These are phyloP conservation scores for Candida nonsorbophila DNA, from an alignment of 805 yeast genomes.

Conservation along the genomic window DNA sequence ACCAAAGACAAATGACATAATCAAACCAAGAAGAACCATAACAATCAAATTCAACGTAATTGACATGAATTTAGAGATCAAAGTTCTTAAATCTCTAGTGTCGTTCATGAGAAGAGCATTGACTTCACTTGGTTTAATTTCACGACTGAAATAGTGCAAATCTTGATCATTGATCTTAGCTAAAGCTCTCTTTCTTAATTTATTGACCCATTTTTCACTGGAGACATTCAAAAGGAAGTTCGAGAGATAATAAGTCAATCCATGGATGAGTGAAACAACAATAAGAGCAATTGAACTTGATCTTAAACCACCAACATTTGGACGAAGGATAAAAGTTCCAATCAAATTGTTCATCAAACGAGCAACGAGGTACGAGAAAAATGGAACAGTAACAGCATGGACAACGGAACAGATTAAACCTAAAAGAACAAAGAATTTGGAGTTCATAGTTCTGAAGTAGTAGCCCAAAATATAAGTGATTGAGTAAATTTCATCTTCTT, in stretches of 20 bases:
- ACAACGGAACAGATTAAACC: conserved; percentile 53
- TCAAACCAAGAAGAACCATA: conserved; percentile 53
- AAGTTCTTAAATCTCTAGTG: conserved; percentile 64
- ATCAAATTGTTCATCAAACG: conserved; percentile 61
- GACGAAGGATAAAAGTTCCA: conserved; percentile 33
- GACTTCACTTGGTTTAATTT: conserved; percentile 45
- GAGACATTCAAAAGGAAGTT: conserved; percentile 46
- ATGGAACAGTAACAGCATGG: conserved; percentile 65
- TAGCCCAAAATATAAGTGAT: conserved; percentile 18
- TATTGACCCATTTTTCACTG: conserved; percentile 64
- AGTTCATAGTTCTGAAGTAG: conserved; percentile 11
- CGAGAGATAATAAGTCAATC: conserved; percentile 48
- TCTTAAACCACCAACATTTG: too few relatives aligned
- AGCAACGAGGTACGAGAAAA: conserved; percentile 75
- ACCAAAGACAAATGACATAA: conserved; percentile 75
- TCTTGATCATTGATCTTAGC: conserved; percentile 46
- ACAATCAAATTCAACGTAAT: conserved; percentile 48
- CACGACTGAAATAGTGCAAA: conserved; percentile 45
- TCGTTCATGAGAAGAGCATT: conserved; percentile 75
- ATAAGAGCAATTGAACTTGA: conserved; percentile 52
- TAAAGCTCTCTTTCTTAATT: conserved; percentile 48
- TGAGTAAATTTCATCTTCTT: conserved; percentile 12
- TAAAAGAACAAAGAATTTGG: conserved; percentile 20
- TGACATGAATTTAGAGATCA: conserved; percentile 60
- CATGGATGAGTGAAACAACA: conserved; percentile 59